Conservation (phyloP, 2,329 filamentous ascomycete genomes). For the Trichoderma sp. region DNA sequence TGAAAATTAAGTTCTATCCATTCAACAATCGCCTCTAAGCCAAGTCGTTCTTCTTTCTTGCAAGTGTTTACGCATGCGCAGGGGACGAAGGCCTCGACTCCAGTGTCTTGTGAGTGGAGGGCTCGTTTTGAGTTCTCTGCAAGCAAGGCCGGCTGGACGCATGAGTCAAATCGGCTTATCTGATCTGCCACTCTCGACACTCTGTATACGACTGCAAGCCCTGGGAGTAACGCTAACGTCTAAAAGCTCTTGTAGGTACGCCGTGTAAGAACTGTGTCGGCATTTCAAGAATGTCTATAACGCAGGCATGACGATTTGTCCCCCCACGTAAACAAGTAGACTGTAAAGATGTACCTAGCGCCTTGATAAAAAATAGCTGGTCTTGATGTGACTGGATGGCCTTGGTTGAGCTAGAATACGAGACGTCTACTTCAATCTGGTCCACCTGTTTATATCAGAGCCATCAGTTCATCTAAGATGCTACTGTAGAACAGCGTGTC, state of each 20-base stretch:
- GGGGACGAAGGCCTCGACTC: slow-evolving; percentile 77
- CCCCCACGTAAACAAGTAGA: not conserved
- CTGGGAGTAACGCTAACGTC: slow-evolving; percentile 15
- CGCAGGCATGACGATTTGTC: not conserved
- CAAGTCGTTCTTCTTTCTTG: slow-evolving; percentile 74
- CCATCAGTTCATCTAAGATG: too few relatives aligned
- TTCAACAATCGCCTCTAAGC: slow-evolving; percentile 70
- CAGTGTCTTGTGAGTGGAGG: slow-evolving; percentile 51
- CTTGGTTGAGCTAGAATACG: not conserved
- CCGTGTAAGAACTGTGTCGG: not conserved
- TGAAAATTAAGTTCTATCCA: slow-evolving; percentile 68
- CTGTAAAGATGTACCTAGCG: not conserved
- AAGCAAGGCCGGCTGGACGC: slow-evolving; percentile 61
- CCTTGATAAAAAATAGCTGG: not conserved
- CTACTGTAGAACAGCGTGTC: too few relatives aligned
- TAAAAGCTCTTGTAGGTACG: slow-evolving; percentile 5
- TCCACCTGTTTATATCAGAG: too few relatives aligned
- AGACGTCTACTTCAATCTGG: not conserved
- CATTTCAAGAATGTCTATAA: not conserved
- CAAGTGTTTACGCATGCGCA: slow-evolving; percentile 60
- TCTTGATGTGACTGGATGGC: not conserved
- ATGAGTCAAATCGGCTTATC: slow-evolving; percentile 72
- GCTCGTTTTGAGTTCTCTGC: slow-evolving; percentile 59
- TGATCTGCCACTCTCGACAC: slow-evolving; percentile 39
- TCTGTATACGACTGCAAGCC: not conserved